phyloP scores from a whole-genome alignment of 179 eudicot genomes.

The Amaranthus tricolor region DNA sequence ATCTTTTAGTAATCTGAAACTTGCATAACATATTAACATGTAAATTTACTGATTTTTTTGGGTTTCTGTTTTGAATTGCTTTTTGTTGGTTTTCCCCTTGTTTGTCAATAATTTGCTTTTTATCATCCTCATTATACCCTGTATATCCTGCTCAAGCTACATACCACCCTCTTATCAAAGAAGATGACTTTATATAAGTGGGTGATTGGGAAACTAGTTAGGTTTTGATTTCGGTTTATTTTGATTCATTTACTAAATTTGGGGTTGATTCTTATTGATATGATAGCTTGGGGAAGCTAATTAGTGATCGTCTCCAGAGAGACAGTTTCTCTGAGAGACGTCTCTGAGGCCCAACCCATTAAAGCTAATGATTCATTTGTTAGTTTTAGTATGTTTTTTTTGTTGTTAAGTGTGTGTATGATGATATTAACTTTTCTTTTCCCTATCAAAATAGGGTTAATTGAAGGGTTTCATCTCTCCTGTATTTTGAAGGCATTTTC shows the following conservation, averaged over 20 bases:
- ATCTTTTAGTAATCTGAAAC: too few species aligned
- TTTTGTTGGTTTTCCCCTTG: background rate
- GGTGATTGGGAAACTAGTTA: background rate
- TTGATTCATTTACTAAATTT: background rate
- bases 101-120: background rate
- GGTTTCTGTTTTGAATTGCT: background rate
- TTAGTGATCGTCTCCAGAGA: too few species aligned
- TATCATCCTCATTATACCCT: too few species aligned
- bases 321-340: too few species aligned
- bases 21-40: too few species aligned
- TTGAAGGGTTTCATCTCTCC: conserved; percentile 19
- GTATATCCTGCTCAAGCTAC: too few species aligned
- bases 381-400: background rate
- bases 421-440: background rate
- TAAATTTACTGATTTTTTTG: background rate
- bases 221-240: background rate
- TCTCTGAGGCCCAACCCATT: too few species aligned
- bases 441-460: conserved; percentile 27
- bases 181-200: background rate
- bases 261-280: background rate
- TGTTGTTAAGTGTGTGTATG: background rate
- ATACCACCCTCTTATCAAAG: too few species aligned
- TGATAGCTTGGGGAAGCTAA: background rate
- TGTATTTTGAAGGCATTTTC: conserved; percentile 21
- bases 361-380: too few species aligned